These are phyloP conservation scores for Phytophthora meadii DNA, from an alignment of 352 stramenopile species.

Conservation along the genomic window DNA sequence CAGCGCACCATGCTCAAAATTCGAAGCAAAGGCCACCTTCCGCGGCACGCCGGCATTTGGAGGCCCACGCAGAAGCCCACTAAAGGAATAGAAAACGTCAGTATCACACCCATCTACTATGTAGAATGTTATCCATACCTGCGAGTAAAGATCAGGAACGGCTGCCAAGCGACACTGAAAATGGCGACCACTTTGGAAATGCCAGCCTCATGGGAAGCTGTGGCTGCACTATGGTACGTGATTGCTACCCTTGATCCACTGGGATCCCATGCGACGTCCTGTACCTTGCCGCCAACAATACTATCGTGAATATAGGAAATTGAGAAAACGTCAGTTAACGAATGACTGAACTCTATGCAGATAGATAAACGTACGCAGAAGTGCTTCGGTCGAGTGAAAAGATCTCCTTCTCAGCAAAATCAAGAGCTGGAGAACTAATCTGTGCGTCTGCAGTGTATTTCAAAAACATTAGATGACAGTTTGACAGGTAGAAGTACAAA, in stretches of 20 bases:
- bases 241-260: constrained; percentile 69
- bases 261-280: constrained; percentile 77
- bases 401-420: constrained; percentile 71
- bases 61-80: constrained; percentile 67
- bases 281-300: constrained; percentile 64
- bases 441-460: constrained; percentile 53
- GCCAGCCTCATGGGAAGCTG: constrained; percentile 29
- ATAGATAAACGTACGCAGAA: constrained; percentile 49
- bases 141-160: constrained; percentile 80
- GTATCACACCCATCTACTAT: neutral
- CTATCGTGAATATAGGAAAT: constrained; percentile 21
- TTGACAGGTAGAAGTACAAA: neutral
- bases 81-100: constrained; percentile 14
- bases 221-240: constrained; percentile 49
- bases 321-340: constrained; percentile 3
- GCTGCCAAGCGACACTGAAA: constrained; percentile 72
- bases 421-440: constrained; percentile 73
- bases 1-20: constrained; percentile 71
- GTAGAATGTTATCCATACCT: constrained; percentile 33
- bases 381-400: constrained; percentile 68
- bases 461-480: no score
- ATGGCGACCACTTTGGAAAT: constrained; percentile 69
- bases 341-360: neutral
- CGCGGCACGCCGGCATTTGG: constrained; percentile 63
- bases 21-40: constrained; percentile 69